Evolutionary conservation across 805 yeast species (phyloP).

Genomic region (Tetrapisispora phaffii): DNA sequence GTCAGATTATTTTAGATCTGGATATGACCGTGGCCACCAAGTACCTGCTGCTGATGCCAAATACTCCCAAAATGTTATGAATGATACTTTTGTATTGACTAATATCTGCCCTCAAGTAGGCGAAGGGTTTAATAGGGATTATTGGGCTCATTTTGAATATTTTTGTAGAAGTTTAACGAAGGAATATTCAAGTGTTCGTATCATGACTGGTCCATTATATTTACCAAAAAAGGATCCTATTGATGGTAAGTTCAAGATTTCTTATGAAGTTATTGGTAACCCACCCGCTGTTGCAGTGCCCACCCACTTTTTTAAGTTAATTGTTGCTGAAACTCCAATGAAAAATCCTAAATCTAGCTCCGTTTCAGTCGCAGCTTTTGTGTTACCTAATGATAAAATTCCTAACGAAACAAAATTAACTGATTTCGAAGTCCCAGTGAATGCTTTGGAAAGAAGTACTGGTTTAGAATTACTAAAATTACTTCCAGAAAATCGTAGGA

Average conservation of each 20-base stretch:
- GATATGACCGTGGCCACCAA: slow-evolving; percentile 94
- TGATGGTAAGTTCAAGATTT: slow-evolving; percentile 78
- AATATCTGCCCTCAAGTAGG: slow-evolving; percentile 98
- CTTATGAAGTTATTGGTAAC: slow-evolving; percentile 88
- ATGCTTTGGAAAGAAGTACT: slow-evolving; percentile 76
- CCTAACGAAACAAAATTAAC: slow-evolving; percentile 61
- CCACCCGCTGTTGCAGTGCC: slow-evolving; percentile 97
- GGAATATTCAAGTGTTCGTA: slow-evolving; percentile 65
- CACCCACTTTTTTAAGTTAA: slow-evolving; percentile 86
- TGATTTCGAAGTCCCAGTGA: slow-evolving; percentile 76
- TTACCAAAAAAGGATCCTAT: slow-evolving; percentile 61
- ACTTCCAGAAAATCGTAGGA: slow-evolving; percentile 47
- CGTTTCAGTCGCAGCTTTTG: slow-evolving; percentile 83
- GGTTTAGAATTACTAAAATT: slow-evolving; percentile 75
- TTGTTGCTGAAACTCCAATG: slow-evolving; percentile 66
- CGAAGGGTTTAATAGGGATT: slow-evolving; percentile 91
- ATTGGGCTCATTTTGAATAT: slow-evolving; percentile 95
- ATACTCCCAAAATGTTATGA: slow-evolving; percentile 83
- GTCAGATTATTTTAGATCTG: slow-evolving; percentile 85
- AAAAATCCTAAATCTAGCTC: slow-evolving; percentile 26
- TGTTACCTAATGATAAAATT: slow-evolving; percentile 79
- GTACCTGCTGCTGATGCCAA: slow-evolving; percentile 98
- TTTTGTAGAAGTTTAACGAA: slow-evolving; percentile 70
- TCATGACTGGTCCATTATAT: slow-evolving; percentile 89
- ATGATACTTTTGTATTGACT: slow-evolving; percentile 81